Conservation (phyloP, 2,329 filamentous ascomycete genomes). For the Fusarium duplospermum region DNA sequence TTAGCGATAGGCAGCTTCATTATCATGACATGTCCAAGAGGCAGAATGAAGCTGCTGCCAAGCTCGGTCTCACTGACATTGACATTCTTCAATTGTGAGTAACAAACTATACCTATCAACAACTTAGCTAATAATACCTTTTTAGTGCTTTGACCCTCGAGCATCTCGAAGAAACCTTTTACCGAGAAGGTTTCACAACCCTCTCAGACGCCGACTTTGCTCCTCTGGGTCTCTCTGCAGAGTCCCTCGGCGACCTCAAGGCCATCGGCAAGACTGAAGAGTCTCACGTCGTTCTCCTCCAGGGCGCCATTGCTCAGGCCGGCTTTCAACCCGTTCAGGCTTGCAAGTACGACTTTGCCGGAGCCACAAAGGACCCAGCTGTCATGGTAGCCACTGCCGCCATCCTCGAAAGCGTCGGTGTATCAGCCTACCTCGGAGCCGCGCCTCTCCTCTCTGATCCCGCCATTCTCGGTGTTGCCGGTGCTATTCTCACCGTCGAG, state of each 20-base stretch:
- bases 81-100: constrained; percentile 71
- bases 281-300: constrained; percentile 55
- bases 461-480: constrained; percentile 73
- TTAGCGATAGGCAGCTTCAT: constrained; percentile 57
- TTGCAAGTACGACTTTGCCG: constrained; percentile 81
- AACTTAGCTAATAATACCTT: too few relatives aligned
- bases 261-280: constrained; percentile 72
- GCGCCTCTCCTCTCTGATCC: constrained; percentile 71
- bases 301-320: constrained; percentile 60
- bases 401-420: constrained; percentile 78
- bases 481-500: constrained; percentile 78
- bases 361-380: constrained; percentile 72
- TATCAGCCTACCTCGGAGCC: constrained; percentile 80
- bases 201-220: constrained; percentile 74
- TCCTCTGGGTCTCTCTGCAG: constrained; percentile 54
- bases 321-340: constrained; percentile 74
- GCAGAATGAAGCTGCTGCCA: constrained; percentile 61
- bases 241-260: constrained; percentile 62
- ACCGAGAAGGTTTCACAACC: constrained; percentile 75
- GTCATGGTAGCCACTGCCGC: constrained; percentile 77
- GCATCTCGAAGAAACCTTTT: constrained; percentile 79
- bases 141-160: constrained; percentile 74
- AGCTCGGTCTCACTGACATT: constrained; percentile 61
- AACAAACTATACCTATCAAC: too few relatives aligned
- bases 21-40: constrained; percentile 62